Base-by-base conservation (phyloP, 1,139 yeast genomes). In the Spathaspora sp. region DNA sequence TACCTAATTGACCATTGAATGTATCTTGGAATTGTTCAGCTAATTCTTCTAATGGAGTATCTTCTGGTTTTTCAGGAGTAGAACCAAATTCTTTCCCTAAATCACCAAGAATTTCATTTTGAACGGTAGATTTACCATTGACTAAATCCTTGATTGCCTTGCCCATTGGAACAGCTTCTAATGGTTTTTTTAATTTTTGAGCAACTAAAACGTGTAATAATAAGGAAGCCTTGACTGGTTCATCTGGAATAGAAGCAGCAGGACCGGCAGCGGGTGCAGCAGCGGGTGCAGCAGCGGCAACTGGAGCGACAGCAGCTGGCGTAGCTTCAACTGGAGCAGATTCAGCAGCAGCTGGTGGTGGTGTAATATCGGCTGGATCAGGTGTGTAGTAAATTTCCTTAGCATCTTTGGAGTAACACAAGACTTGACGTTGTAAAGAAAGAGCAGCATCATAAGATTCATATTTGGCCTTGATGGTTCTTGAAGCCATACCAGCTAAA, bases 41-140 rank as follows among this genome's bases (percentile, higher is more conserved):
- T 65, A 93, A 82, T 70, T 93, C 99, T 61, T 83, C 89, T 61
- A 93, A 80, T 54, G 99, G 98, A 44, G 96, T 88, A 63, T 93
- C 99, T 73, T 93, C 99, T 52, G 99, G 98, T 72, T 93, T 93
- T 72, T 93, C 99, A 41, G 99, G 99, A 45, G 98, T 90, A 44
- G 95, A 75, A 57, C 98, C 98, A 62, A 93, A 93, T 72, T 93
- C 99, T 70, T 93, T 93, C 65, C 98, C 97, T 61, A 93, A 80
- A 64, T 93, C 99, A 78, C 99, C 99, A 60, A 93, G 81, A 57
- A 93, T 93, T 77, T 93, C 99, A 69, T 93, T 93, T 74, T 93
- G 99, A 43, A 93, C 95, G 34, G 99, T 93, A 25, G 99, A 93
- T 69, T 93, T 93, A 75, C 99, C 99, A 60, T 96, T 96, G 54